Evolutionary conservation across 257 asterid genomes (phyloP).

Genomic region (Echium plantagineum): DNA sequence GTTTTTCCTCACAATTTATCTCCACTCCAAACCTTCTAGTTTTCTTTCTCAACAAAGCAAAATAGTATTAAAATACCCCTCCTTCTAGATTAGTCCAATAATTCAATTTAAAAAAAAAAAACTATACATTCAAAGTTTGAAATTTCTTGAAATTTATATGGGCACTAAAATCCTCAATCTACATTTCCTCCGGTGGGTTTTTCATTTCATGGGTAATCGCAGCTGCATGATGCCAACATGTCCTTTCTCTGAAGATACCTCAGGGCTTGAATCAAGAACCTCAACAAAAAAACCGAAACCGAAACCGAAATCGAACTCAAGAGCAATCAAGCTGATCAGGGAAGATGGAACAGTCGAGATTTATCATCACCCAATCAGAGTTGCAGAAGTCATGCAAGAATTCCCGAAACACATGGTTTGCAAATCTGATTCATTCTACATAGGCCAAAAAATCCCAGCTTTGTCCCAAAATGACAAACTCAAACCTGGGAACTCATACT

Average conservation of each 20-base stretch:
- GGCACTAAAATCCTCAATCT: slow-evolving; percentile 4
- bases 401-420: slow-evolving; percentile 49
- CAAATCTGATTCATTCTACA: slow-evolving; percentile 42
- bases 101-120: background rate
- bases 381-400: slow-evolving; percentile 31
- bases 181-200: slow-evolving; percentile 4
- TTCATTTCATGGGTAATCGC: background rate
- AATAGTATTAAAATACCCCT: background rate
- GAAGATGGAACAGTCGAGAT: slow-evolving; percentile 28
- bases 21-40: no score
- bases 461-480: slow-evolving; percentile 33
- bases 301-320: background rate
- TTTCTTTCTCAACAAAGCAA: background rate
- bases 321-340: slow-evolving; percentile 16
- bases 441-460: slow-evolving; percentile 37
- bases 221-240: background rate
- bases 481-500: slow-evolving; percentile 31
- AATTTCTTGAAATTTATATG: background rate
- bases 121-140: background rate
- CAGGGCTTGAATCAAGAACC: background rate
- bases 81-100: background rate
- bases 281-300: background rate
- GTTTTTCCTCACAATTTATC: no score
- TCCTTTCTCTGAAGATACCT: background rate
- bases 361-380: slow-evolving; percentile 33